A percentile compares a stretch with the other conserved stretches of the same genome.
These are phyloP conservation scores for Fusarium papillatum DNA, from an alignment of 2,329 filamentous ascomycete species.

Conservation along the genomic window DNA sequence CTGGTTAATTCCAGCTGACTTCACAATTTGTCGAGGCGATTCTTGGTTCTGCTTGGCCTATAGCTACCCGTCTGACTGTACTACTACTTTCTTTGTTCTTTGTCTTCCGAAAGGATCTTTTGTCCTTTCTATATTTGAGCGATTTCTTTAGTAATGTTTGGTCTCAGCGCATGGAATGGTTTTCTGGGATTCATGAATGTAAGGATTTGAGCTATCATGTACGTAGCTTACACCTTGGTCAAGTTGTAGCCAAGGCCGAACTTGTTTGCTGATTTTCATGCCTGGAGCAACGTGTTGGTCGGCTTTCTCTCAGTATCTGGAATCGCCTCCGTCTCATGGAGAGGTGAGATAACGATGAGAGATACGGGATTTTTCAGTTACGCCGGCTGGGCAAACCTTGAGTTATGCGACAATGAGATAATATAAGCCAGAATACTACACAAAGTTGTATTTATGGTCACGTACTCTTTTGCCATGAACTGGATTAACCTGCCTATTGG, in stretches of 20 bases:
- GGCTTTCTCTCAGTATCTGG: not conserved
- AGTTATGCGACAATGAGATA: not conserved
- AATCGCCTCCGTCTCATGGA: not conserved
- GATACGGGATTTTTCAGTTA: not conserved
- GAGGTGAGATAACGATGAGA: not conserved
- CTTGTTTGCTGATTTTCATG: not conserved
- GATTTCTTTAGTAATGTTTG: not conserved
- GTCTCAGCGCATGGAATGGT: not conserved
- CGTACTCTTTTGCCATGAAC: not conserved
- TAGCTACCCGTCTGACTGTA: not conserved
- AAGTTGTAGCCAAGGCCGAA: not conserved
- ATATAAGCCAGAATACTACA: not conserved
- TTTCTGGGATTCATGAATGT: not conserved
- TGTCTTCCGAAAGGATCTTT: not conserved
- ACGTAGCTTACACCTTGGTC: not conserved
- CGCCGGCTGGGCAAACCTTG: not conserved
- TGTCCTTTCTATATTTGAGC: not conserved
- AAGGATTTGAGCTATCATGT: not conserved
- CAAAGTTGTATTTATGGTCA: not conserved
- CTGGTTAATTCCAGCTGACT: not conserved
- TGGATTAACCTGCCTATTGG: not conserved
- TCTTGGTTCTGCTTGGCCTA: not conserved
- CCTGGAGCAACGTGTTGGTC: not conserved
- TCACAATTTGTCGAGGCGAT: not conserved
- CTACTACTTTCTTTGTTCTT: not conserved